Percentiles rank a stretch among this genome's conserved stretches.
These are phyloP conservation scores for Backusella australiensis DNA, from an alignment of 192 early-diverging fungal species.

Conservation along the genomic window DNA sequence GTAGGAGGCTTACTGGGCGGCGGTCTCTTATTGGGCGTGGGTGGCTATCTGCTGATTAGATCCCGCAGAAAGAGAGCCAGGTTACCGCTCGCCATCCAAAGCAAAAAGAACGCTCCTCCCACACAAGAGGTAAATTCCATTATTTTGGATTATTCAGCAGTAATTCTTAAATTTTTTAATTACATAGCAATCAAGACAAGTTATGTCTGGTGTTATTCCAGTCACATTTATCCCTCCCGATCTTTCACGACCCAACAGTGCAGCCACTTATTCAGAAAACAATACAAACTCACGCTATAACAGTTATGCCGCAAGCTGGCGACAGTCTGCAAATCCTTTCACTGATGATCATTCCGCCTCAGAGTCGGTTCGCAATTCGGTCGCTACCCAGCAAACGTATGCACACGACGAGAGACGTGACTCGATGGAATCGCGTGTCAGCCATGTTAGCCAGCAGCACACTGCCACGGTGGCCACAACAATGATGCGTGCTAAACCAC, in stretches of 20 bases:
- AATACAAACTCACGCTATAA: slow-evolving; percentile 6
- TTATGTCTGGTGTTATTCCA: slow-evolving; percentile 38
- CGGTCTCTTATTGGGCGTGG: slow-evolving; percentile 1
- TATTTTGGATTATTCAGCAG: background rate
- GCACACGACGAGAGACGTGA: slow-evolving; percentile 2
- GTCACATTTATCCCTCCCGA: slow-evolving; percentile 36
- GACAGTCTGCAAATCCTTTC: background rate
- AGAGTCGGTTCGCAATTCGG: background rate
- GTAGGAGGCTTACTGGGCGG: slow-evolving; percentile 19
- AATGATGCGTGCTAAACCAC: slow-evolving; percentile 34
- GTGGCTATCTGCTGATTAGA: background rate
- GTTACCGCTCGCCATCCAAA: slow-evolving; percentile 19
- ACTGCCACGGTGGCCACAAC: slow-evolving; percentile 22
- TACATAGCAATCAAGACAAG: background rate
- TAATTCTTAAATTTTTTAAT: background rate
- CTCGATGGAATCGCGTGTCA: slow-evolving; percentile 8
- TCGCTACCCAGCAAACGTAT: background rate
- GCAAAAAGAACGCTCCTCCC: slow-evolving; percentile 5
- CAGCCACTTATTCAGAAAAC: background rate
- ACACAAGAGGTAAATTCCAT: background rate
- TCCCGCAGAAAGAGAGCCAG: background rate
- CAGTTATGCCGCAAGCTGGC: background rate
- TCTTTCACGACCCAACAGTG: background rate
- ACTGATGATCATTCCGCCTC: slow-evolving; percentile 1
- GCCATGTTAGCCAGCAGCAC: background rate